These are phyloP conservation scores for Fennellomyces sp. DNA, from an alignment of 371 early-diverging fungal genomes.

Conservation along the genomic window DNA sequence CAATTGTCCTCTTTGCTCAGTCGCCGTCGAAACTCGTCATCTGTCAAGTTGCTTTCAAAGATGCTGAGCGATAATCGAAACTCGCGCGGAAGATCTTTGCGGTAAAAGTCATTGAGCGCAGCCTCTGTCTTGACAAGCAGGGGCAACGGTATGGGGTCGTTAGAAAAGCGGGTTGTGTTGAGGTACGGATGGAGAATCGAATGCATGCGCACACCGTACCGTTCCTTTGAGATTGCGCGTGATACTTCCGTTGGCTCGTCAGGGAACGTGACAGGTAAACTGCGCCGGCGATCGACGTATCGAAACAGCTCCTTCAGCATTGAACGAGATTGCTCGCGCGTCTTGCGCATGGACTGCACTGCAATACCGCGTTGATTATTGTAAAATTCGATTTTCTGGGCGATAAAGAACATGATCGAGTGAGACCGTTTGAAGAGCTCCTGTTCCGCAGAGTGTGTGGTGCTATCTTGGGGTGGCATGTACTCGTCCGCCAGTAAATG, in stretches of 20 bases:
- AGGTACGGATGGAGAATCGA: conserved; percentile 17
- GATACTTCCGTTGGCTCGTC: conserved; percentile 22
- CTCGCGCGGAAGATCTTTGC: conserved; percentile 16
- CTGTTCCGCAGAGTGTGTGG: conserved; percentile 14
- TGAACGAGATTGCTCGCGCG: background rate
- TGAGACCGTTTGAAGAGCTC: conserved; percentile 40
- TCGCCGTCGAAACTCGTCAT: conserved; percentile 27
- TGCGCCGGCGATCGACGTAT: background rate
- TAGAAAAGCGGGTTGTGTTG: conserved; percentile 18
- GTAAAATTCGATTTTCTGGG: conserved; percentile 22
- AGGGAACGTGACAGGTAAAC: conserved; percentile 14
- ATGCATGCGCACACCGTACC: conserved; percentile 12
- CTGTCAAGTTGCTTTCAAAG: conserved; percentile 31
- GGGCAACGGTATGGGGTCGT: conserved; percentile 25
- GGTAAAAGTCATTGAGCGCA: conserved; percentile 23
- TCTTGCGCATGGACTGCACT: conserved; percentile 5
- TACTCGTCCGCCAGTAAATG: conserved; percentile 23
- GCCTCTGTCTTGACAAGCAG: conserved; percentile 28
- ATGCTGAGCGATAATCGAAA: conserved; percentile 23
- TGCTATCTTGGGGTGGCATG: conserved; percentile 2
- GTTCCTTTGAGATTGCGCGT: conserved; percentile 28
- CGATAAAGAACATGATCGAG: conserved; percentile 15
- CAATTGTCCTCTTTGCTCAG: conserved; percentile 19
- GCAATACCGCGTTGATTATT: conserved; percentile 36
- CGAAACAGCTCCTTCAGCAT: background rate